Evolutionary conservation across 257 asterid genomes (phyloP).

Genomic region (Solanum lycopersicoides): DNA sequence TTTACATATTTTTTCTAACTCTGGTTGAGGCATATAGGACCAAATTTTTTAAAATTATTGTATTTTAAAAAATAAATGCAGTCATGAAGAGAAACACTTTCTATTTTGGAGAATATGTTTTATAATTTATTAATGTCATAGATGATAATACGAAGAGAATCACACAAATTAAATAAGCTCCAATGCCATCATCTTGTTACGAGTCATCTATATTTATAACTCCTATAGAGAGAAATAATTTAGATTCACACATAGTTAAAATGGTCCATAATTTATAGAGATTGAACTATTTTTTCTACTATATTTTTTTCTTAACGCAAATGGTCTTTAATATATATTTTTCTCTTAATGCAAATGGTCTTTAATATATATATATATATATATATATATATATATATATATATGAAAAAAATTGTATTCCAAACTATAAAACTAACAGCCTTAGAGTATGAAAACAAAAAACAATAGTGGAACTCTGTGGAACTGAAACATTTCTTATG

Average conservation of each 20-base stretch:
- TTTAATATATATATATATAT: too few relatives aligned
- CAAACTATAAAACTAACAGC: neutral
- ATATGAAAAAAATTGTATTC: neutral
- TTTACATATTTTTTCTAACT: neutral
- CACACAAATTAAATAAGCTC: neutral
- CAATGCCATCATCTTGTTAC: neutral
- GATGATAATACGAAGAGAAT: neutral
- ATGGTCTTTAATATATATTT: too few relatives aligned
- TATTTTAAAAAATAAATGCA: neutral
- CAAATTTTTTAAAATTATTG: neutral
- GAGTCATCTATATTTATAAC: neutral
- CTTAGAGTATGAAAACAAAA: neutral
- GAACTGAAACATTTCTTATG: neutral
- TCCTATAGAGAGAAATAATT: neutral
- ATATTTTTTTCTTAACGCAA: too few relatives aligned
- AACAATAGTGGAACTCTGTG: neutral
- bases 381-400: too few relatives aligned
- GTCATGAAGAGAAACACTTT: neutral
- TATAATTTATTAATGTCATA: neutral
- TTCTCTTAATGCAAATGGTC: too few relatives aligned
- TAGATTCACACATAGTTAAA: neutral
- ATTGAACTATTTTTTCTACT: too few relatives aligned
- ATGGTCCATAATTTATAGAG: neutral
- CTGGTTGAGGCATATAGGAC: neutral
- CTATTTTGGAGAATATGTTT: neutral